These are phyloP conservation scores for Polygonum aviculare DNA, from an alignment of 148 eudicot genomes.

Conservation along the genomic window DNA sequence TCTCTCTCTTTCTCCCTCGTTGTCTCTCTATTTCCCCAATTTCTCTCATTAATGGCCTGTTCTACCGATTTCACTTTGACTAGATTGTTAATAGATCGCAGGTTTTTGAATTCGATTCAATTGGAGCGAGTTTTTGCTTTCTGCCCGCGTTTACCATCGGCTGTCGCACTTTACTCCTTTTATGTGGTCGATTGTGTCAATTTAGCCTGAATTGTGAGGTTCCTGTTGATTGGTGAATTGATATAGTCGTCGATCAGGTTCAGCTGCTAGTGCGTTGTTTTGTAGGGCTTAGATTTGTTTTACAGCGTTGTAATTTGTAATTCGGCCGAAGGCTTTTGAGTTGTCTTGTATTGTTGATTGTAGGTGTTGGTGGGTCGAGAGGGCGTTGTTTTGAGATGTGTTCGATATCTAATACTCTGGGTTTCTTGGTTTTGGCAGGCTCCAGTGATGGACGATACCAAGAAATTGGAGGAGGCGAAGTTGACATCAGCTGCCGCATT, in stretches of 20 bases:
- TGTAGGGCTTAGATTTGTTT: background rate
- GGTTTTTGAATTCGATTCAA: background rate
- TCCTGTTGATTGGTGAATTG: background rate
- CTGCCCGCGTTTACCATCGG: background rate
- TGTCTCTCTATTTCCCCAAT: background rate
- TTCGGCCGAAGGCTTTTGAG: background rate
- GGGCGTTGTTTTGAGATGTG: background rate
- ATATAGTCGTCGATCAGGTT: background rate
- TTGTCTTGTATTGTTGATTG: background rate
- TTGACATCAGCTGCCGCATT: constrained; percentile 80
- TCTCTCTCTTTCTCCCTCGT: background rate
- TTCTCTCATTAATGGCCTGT: background rate
- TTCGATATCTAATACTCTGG: background rate
- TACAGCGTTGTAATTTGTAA: background rate
- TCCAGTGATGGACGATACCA: constrained; percentile 36
- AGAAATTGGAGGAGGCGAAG: constrained; percentile 47
- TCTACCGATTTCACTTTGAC: too few species aligned
- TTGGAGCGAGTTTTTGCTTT: constrained; percentile 10
- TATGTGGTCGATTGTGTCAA: background rate
- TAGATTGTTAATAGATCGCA: too few species aligned
- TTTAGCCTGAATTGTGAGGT: background rate
- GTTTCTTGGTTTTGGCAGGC: constrained; percentile 14
- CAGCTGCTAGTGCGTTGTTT: background rate
- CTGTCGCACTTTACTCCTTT: background rate
- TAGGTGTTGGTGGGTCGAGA: background rate